These are phyloP conservation scores for Globisporangium rhizosaccharum DNA, from an alignment of 352 stramenopile species.

Conservation along the genomic window DNA sequence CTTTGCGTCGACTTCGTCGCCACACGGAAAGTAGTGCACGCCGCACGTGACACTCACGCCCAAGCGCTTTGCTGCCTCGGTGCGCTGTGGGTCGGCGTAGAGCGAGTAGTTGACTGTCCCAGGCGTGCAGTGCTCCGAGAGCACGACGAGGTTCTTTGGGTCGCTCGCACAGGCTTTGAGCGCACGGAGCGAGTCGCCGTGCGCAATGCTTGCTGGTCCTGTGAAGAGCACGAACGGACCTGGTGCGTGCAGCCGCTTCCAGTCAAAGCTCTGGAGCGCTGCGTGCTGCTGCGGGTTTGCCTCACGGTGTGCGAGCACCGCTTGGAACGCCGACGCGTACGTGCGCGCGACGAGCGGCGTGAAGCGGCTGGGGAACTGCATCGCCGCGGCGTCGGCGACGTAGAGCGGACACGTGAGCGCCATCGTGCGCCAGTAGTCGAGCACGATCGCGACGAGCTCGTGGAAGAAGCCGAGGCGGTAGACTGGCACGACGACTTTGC, in stretches of 20 bases:
- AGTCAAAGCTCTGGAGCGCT: conserved; percentile 52
- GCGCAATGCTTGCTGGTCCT: conserved; percentile 62
- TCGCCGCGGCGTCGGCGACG: conserved; percentile 41
- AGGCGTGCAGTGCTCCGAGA: conserved; percentile 78
- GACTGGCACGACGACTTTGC: conserved; percentile 83
- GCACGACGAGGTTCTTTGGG: conserved; percentile 77
- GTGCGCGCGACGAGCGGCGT: conserved; percentile 54
- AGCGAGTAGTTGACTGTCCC: conserved; percentile 80
- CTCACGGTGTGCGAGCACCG: conserved; percentile 24
- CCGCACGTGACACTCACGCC: conserved; percentile 65
- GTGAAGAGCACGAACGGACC: conserved; percentile 79
- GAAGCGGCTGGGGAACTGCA: conserved; percentile 56
- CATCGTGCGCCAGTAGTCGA: conserved; percentile 72
- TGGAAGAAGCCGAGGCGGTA: conserved; percentile 79
- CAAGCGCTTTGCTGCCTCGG: conserved; percentile 63
- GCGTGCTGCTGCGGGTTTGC: conserved; percentile 10
- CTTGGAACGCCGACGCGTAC: conserved; percentile 43
- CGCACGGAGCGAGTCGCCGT: conserved; percentile 62
- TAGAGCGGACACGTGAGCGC: conserved; percentile 53
- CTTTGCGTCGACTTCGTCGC: conserved; percentile 81
- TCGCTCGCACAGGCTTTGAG: conserved; percentile 59
- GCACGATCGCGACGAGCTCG: conserved; percentile 64
- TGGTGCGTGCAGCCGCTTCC: conserved; percentile 56
- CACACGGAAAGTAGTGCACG: conserved; percentile 80
- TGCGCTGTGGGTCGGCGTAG: conserved; percentile 70